These are phyloP conservation scores for Paraleonurus japonicus DNA, from an alignment of 257 asterid species.

Conservation along the genomic window DNA sequence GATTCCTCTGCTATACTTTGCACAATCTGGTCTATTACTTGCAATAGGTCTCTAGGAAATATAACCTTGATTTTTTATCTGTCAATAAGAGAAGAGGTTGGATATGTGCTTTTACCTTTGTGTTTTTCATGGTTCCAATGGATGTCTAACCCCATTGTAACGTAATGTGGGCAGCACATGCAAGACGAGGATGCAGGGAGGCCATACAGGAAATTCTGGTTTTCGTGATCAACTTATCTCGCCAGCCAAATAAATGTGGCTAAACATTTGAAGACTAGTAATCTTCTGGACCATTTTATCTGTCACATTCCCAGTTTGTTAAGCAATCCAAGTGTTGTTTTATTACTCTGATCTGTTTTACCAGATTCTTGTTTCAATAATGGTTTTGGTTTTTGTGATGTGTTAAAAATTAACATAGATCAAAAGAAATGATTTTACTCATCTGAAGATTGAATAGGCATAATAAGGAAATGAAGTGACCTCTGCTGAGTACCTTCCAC, in stretches of 20 bases:
- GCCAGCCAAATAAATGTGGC: conserved; percentile 37
- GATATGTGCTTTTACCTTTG: neutral
- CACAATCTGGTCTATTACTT: neutral
- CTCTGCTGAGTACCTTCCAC: too few relatives aligned
- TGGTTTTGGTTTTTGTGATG: neutral
- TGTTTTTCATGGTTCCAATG: neutral
- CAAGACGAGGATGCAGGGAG: conserved; percentile 90
- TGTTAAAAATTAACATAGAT: neutral
- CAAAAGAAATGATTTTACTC: neutral
- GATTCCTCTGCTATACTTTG: neutral
- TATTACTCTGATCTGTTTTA: neutral
- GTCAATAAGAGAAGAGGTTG: neutral
- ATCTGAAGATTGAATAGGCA: neutral
- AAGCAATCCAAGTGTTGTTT: neutral
- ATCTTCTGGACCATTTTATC: conserved; percentile 17
- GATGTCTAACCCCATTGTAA: conserved; percentile 15
- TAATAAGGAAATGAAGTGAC: neutral
- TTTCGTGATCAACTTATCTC: conserved; percentile 13
- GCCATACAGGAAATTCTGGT: conserved; percentile 63
- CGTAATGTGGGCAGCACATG: conserved; percentile 63
- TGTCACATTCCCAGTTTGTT: conserved; percentile 11
- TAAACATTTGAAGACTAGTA: conserved; percentile 30
- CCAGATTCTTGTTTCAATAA: neutral
- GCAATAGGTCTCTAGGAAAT: neutral
- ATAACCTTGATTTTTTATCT: neutral